Evolutionary conservation across 495 filamentous ascomycete genomes (phyloP).

Genomic region (Amphirosellinia nigrospora): DNA sequence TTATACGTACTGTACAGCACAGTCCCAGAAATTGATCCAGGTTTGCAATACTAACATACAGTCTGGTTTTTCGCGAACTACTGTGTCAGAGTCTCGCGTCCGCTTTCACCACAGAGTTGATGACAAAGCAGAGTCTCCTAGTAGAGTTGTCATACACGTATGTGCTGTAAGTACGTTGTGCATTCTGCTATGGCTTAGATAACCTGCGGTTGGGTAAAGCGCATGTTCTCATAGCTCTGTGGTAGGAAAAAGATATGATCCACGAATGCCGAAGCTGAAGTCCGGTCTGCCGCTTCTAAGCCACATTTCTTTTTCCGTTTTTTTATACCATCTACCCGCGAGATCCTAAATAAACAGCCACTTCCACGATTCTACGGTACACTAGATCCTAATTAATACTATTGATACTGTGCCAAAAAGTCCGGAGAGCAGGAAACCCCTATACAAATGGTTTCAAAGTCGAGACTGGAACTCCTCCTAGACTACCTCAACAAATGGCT

Average conservation of each 20-base stretch:
- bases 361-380: background rate
- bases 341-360: background rate
- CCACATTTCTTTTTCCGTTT: constrained; percentile 22
- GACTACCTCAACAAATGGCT: background rate
- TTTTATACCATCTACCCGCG: background rate
- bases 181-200: background rate
- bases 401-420: background rate
- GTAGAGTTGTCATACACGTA: background rate
- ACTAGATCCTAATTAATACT: background rate
- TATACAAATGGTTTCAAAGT: background rate
- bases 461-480: background rate
- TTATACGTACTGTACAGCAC: background rate
- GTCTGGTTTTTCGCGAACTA: background rate
- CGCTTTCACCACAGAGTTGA: background rate
- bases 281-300: background rate
- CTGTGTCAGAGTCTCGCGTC: background rate
- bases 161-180: background rate
- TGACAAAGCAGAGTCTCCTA: background rate
- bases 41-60: constrained; percentile 8
- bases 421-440: background rate
- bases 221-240: background rate
- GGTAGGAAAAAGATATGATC: constrained; percentile 2
- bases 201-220: background rate
- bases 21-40: too few relatives aligned
- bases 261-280: constrained; percentile 13